Evolutionary conservation across 768 basidiomycete genomes (phyloP).

Genomic region (Termitomyces bulborhizus): DNA sequence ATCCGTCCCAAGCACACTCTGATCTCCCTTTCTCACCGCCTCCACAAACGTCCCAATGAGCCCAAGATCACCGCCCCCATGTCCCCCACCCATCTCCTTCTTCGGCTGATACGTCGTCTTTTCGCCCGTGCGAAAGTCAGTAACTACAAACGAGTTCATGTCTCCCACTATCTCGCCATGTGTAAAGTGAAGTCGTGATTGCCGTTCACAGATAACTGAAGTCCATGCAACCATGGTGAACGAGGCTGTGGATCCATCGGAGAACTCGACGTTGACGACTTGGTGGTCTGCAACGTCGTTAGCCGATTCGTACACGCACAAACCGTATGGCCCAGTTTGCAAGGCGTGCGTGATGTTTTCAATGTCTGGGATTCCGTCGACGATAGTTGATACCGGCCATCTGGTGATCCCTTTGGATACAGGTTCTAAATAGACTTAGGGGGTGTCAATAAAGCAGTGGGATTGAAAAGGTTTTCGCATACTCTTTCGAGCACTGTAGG

Average conservation of each 20-base stretch:
- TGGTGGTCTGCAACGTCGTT: conserved; percentile 92
- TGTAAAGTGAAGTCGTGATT: conserved; percentile 79
- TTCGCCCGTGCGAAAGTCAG: conserved; percentile 60
- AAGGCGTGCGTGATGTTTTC: conserved; percentile 78
- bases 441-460: conserved; percentile 1
- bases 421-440: conserved; percentile 75
- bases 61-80: conserved; percentile 81
- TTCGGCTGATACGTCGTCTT: conserved; percentile 41
- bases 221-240: conserved; percentile 91
- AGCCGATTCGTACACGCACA: conserved; percentile 77
- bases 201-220: conserved; percentile 73
- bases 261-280: conserved; percentile 86
- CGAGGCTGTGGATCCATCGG: conserved; percentile 72
- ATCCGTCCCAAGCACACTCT: conserved; percentile 59
- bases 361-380: conserved; percentile 82
- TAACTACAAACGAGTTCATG: conserved; percentile 69
- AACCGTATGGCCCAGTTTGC: conserved; percentile 65
- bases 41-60: conserved; percentile 71
- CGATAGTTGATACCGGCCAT: conserved; percentile 67
- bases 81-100: conserved; percentile 55
- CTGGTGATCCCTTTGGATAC: conserved; percentile 43
- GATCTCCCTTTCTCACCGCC: conserved; percentile 62
- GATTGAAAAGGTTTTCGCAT: conserved; percentile 12
- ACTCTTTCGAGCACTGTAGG: conserved; percentile 88
- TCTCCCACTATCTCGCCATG: conserved; percentile 88